phyloP scores from a whole-genome alignment of 129 eudicot species.

The Tagetes patula region DNA sequence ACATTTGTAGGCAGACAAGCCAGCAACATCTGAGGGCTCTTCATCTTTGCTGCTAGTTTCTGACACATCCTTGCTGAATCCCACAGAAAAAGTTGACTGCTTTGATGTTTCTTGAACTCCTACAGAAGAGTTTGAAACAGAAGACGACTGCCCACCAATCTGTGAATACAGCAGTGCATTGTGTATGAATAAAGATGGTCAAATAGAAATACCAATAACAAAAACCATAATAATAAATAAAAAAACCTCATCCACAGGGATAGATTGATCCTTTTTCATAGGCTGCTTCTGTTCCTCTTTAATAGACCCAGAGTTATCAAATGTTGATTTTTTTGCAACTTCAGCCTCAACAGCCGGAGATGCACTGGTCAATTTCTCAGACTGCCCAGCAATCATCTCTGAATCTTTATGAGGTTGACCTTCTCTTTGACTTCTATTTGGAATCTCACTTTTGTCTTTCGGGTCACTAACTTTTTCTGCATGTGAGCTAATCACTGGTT shows the following conservation, averaged over 20 bases:
- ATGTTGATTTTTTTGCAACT: constrained; percentile 17
- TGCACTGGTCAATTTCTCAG: neutral
- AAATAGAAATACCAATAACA: neutral
- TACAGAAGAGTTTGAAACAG: constrained; percentile 36
- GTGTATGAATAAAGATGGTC: constrained; percentile 23
- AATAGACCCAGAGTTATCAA: constrained; percentile 28
- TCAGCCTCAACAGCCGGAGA: constrained; percentile 35
- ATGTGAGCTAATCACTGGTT: constrained; percentile 48
- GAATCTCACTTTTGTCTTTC: constrained; percentile 33
- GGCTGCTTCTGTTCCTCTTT: constrained; percentile 19
- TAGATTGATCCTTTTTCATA: constrained; percentile 20
- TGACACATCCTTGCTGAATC: constrained; percentile 18
- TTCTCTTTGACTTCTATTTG: constrained; percentile 35
- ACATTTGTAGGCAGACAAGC: constrained; percentile 18
- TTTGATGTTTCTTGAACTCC: constrained; percentile 30
- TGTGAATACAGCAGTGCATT: constrained; percentile 23
- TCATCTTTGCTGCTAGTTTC: constrained; percentile 29
- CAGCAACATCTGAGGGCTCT: constrained; percentile 12
- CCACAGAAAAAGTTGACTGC: constrained; percentile 27
- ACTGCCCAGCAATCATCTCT: constrained; percentile 19
- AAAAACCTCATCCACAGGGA: neutral
- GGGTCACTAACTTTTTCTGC: constrained; percentile 46
- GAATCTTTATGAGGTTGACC: constrained; percentile 39
- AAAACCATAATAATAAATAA: neutral
- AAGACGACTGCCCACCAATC: constrained; percentile 37